Percentiles rank a stretch among this genome's conserved stretches.
These are phyloP conservation scores for Thelonectria olida DNA, from an alignment of 2,329 filamentous ascomycete species.

Conservation along the genomic window DNA sequence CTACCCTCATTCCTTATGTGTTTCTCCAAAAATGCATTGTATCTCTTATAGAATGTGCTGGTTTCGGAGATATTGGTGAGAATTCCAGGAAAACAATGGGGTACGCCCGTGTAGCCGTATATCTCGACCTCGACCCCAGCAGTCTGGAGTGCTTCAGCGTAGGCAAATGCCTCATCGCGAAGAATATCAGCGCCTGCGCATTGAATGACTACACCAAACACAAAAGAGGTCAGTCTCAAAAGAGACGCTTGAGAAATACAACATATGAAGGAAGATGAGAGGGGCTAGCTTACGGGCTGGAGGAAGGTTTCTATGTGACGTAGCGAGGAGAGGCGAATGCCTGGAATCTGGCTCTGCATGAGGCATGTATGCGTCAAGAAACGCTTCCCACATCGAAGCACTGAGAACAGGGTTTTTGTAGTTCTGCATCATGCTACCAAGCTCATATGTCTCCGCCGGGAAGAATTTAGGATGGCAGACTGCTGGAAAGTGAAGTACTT, in stretches of 20 bases:
- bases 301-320: slow-evolving; percentile 23
- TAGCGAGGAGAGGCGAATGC: slow-evolving; percentile 34
- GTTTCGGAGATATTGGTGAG: not conserved
- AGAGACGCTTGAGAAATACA: too few relatives aligned
- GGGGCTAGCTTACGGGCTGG: slow-evolving; percentile 24
- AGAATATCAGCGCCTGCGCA: slow-evolving; percentile 30
- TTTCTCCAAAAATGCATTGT: slow-evolving; percentile 7
- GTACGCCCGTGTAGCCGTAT: slow-evolving; percentile 30
- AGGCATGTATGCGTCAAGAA: slow-evolving; percentile 22
- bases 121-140: slow-evolving; percentile 28
- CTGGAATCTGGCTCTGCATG: slow-evolving; percentile 20
- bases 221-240: too few relatives aligned
- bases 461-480: slow-evolving; percentile 38
- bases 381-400: slow-evolving; percentile 15
- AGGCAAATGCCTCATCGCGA: slow-evolving; percentile 33
- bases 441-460: slow-evolving; percentile 32
- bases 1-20: not conserved
- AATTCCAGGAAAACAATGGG: slow-evolving; percentile 33
- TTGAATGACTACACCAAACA: slow-evolving; percentile 28
- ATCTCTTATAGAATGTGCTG: slow-evolving; percentile 18
- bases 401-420: slow-evolving; percentile 17
- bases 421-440: slow-evolving; percentile 36
- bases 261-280: too few relatives aligned
- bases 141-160: slow-evolving; percentile 26
- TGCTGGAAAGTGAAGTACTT: slow-evolving; percentile 31